phyloP scores from a whole-genome alignment of 164 flowering plant genomes.

The Vitis rotundifolia region DNA sequence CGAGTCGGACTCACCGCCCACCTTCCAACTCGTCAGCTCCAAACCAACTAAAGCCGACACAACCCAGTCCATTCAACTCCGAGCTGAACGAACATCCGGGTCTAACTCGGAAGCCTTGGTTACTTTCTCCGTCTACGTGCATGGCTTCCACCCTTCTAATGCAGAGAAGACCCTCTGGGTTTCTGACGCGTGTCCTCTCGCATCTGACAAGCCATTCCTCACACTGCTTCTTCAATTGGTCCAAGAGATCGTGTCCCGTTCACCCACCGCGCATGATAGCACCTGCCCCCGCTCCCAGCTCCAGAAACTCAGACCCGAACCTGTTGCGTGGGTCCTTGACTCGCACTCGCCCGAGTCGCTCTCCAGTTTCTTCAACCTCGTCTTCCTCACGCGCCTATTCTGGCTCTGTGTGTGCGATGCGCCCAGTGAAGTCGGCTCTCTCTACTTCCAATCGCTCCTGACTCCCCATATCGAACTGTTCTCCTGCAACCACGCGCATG shows the following conservation, averaged over 20 bases:
- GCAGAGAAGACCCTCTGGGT: slow-evolving; percentile 57
- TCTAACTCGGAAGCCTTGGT: slow-evolving; percentile 44
- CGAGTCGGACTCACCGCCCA: slow-evolving; percentile 38
- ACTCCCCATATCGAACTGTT: slow-evolving; percentile 47
- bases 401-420: slow-evolving; percentile 80
- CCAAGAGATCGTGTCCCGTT: slow-evolving; percentile 60
- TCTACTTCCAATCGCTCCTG: slow-evolving; percentile 56
- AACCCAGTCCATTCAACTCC: slow-evolving; percentile 53
- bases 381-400: slow-evolving; percentile 73
- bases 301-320: slow-evolving; percentile 52
- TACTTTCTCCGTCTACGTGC: slow-evolving; percentile 46
- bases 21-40: slow-evolving; percentile 42
- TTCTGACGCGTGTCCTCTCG: slow-evolving; percentile 67
- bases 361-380: slow-evolving; percentile 62
- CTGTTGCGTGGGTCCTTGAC: slow-evolving; percentile 57
- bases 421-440: slow-evolving; percentile 65
- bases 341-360: slow-evolving; percentile 69
- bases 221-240: slow-evolving; percentile 79
- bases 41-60: slow-evolving; percentile 2
- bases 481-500: slow-evolving; percentile 39
- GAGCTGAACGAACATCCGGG: slow-evolving; percentile 51
- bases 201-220: slow-evolving; percentile 55
- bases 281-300: slow-evolving; percentile 54
- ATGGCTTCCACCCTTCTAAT: slow-evolving; percentile 39
- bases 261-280: slow-evolving; percentile 53